These are phyloP conservation scores for Kwoniella bestiolae DNA, from an alignment of 768 basidiomycete species.

Conservation along the genomic window DNA sequence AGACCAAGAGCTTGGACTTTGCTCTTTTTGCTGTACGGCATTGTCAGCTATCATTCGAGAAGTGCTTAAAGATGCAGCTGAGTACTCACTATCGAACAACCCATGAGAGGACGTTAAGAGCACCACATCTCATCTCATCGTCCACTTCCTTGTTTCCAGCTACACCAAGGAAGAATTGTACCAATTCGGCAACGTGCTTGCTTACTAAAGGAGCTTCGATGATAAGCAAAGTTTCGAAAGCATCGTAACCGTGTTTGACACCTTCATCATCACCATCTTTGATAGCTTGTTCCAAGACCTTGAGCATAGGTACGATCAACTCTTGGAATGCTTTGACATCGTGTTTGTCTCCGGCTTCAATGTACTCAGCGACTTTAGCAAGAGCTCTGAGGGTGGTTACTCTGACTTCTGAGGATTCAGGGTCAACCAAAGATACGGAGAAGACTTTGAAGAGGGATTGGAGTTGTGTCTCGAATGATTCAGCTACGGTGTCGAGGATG, in stretches of 20 bases:
- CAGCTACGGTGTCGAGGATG: conserved; percentile 87
- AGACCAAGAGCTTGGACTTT: conserved; percentile 86
- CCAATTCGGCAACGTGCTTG: conserved; percentile 83
- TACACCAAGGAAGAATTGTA: conserved; percentile 81
- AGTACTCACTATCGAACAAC: conserved; percentile 85
- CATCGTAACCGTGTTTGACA: conserved; percentile 89
- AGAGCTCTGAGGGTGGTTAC: conserved; percentile 90
- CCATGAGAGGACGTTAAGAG: conserved; percentile 93
- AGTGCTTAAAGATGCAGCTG: background rate
- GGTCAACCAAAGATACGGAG: conserved; percentile 71
- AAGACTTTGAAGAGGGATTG: conserved; percentile 76
- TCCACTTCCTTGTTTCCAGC: conserved; percentile 79
- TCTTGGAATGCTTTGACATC: conserved; percentile 86
- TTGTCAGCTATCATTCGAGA: conserved; percentile 15
- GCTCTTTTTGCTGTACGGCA: conserved; percentile 78
- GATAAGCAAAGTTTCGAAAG: conserved; percentile 92
- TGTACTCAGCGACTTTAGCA: conserved; percentile 89
- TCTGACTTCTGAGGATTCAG: conserved; percentile 85
- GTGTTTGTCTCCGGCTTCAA: conserved; percentile 81
- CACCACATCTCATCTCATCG: conserved; percentile 79
- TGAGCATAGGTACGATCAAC: conserved; percentile 83
- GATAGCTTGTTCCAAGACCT: conserved; percentile 82
- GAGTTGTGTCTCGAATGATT: conserved; percentile 69
- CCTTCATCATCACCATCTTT: conserved; percentile 76
- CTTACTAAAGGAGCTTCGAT: conserved; percentile 92